phyloP scores from a whole-genome alignment of 2,329 filamentous ascomycete species.

The Lachnellula suecica region DNA sequence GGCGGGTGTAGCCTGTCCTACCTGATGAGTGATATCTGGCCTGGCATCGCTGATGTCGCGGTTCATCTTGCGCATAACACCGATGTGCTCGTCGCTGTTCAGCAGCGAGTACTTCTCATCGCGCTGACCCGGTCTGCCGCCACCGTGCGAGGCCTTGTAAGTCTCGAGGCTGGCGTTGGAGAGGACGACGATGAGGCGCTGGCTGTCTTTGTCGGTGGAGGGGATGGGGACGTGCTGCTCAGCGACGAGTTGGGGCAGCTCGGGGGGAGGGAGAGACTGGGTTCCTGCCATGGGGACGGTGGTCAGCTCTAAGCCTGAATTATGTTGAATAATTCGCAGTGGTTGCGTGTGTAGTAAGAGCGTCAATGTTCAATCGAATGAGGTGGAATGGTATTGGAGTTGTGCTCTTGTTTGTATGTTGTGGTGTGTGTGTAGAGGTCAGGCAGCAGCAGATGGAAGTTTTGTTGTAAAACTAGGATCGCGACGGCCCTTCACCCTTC shows the following conservation, averaged over 20 bases:
- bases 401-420: too few species aligned
- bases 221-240: conserved; percentile 88
- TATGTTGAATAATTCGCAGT: conserved; percentile 22
- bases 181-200: conserved; percentile 90
- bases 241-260: conserved; percentile 86
- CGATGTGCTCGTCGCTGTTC: conserved; percentile 99
- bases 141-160: conserved; percentile 83
- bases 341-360: not conserved
- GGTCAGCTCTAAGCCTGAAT: conserved; percentile 22
- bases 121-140: conserved; percentile 58
- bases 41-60: conserved; percentile 96
- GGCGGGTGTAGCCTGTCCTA: conserved; percentile 51
- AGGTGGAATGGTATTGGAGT: not conserved
- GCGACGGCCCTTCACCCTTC: too few species aligned
- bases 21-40: conserved; percentile 98
- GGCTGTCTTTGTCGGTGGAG: conserved; percentile 82
- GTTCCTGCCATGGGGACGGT: conserved; percentile 60
- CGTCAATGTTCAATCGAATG: conserved; percentile 1
- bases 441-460: not conserved
- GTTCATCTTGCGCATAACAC: conserved; percentile 99
- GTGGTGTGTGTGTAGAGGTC: too few species aligned
- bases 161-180: conserved; percentile 98
- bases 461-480: not conserved
- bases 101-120: conserved; percentile 97
- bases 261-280: conserved; percentile 90